A percentile compares a stretch with the other conserved stretches of the same genome.
Evolutionary conservation across 495 filamentous ascomycete species (phyloP).

Genomic region (Hypoxylon fragiforme): DNA sequence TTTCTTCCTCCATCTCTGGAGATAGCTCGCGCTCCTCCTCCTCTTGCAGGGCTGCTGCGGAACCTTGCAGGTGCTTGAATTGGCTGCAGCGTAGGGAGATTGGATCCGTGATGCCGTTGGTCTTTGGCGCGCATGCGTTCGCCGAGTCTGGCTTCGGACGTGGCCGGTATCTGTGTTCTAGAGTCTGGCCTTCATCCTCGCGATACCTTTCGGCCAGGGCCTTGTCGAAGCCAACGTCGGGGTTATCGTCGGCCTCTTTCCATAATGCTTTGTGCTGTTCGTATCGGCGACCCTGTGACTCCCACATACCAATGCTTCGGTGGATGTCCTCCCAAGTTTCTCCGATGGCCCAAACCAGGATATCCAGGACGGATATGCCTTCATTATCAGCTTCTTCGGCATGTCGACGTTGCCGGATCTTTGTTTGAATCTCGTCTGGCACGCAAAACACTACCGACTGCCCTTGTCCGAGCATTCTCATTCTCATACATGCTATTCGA

Average conservation of each 20-base stretch:
- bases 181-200: constrained; percentile 35
- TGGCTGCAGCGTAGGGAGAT: constrained; percentile 49
- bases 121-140: background rate
- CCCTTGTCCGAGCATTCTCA: constrained; percentile 63
- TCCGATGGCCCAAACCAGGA: constrained; percentile 61
- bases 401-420: constrained; percentile 38
- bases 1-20: constrained; percentile 64
- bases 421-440: constrained; percentile 54
- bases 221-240: constrained; percentile 14
- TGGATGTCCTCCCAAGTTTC: constrained; percentile 57
- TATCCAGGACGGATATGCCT: constrained; percentile 48
- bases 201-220: constrained; percentile 50
- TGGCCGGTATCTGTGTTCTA: constrained; percentile 27
- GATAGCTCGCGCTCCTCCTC: constrained; percentile 72
- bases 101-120: constrained; percentile 7
- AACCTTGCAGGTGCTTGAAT: constrained; percentile 44
- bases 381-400: background rate
- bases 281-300: constrained; percentile 58
- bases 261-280: constrained; percentile 40
- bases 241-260: constrained; percentile 7
- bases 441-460: constrained; percentile 65
- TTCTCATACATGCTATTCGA: constrained; percentile 64
- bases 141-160: constrained; percentile 3
- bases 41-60: constrained; percentile 56
- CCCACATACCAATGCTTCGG: constrained; percentile 62